Base-by-base conservation (phyloP, 2,329 filamentous ascomycete genomes). In the Onygenales sp. region DNA sequence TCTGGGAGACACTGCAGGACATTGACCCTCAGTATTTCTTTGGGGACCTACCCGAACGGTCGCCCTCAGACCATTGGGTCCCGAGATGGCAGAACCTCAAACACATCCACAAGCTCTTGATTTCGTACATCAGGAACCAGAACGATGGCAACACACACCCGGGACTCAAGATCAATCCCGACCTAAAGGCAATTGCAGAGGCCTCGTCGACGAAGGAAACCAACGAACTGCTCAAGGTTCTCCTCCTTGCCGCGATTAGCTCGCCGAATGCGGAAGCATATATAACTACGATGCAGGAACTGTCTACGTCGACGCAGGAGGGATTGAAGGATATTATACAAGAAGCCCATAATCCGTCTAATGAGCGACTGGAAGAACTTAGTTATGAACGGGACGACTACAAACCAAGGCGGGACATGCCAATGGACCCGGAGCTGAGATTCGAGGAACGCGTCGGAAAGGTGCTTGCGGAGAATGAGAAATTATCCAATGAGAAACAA, bases 211-310 rank as follows among this genome's bases (percentile, higher is more conserved):
- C 67, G 35, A 69, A 69, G 54, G 72, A 75, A 59, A 69, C 69
- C 45, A 69, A 73, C 53, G 72, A 85, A 73, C 72, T 86, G 50
- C 72, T 86, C 43, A 81, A 81, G 55, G 74, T 86, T 53, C 77
- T 86, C 64, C 73, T 86, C 21, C 78, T 83, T 54, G 77, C 77
- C n/a, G 81, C 81, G 31, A 78, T 83, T 57, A 76, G 78, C 63
- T 82, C 82, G 10, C 77, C 80, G 31, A 77, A 81, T 52, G 67
- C 71, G 13, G 76, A 76, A 54, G 73, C 74, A 36, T 83, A 82
- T 62, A 75, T 85, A 54, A 67, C 69, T 44, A 74, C 69, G 43
- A 70, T 77, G 57, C 71, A 72, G 58, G 65, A 64, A 42, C 58
- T 77, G 43, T 70, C 68, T 43, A 70, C 69, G 5, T 63, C 69